Base-by-base conservation (phyloP, 208 protist species). In the Crithidia fasciculata region DNA sequence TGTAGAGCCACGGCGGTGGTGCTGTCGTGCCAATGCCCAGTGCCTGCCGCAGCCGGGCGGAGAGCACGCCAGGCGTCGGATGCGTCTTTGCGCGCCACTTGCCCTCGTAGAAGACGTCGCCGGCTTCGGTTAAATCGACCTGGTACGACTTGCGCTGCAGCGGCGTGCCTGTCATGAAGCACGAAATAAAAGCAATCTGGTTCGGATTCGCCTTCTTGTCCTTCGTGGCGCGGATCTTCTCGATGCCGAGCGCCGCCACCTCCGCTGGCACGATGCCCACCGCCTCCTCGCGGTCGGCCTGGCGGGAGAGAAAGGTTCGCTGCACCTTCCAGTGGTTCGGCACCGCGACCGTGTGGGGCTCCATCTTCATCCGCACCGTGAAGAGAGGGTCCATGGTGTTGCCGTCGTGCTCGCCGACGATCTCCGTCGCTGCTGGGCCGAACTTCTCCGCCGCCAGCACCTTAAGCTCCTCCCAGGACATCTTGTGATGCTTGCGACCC, bases 1-100 rank as follows among this genome's bases (percentile, higher is more conserved):
- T 96, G 76, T 99, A 98, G 10, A 99, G 89, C 99, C 99, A 99
- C 55, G 99, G 99, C 45, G 98, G 98, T 10, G 99, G 99, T 0
- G 90, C 81, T 57, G 78, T 84, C 37, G 80, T 52, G 15, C 63
- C 80, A 92, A 99, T 99, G 50, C 98, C 98, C 0, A 99, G 89
- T n/a, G 99, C 99, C 63, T 91, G 73, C 59, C 84, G 88, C 19
- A 99, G 89, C 36, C 94, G 92, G 10, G 96, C 78, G 5, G 94
- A 98, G 3, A 99, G 78, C 18, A 83, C 49, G 37, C 98, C 98
- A 1, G 72, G 77, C 8, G 58, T 72, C 57, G 75, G 72, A 52
- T 75, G 63, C 52, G 18, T 67, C 72, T 99, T 92, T 55, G 92
- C 95, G 39, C 99, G 89, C 89, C 92, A 96, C 78, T 99, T 99